Base-by-base conservation (phyloP, 2,329 filamentous ascomycete genomes). In the Alternaria sp. region DNA sequence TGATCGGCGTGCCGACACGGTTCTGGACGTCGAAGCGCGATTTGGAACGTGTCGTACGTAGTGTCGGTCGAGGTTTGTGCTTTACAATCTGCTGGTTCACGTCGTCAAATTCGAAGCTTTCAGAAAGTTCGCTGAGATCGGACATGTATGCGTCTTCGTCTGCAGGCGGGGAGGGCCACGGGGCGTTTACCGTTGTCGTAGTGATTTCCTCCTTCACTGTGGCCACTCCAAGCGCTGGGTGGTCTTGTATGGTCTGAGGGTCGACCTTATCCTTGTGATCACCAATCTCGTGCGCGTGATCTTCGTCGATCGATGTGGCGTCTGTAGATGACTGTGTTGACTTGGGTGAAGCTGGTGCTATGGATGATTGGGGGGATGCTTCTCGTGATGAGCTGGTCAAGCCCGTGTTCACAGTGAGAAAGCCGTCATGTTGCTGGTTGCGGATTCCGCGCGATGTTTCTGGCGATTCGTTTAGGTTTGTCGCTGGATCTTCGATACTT, bases 111-210 rank as follows among this genome's bases (percentile, higher is more conserved):
- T 77, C 77, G 56, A 69, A 65, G 58, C 65, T 75, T 46, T 73
- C 69, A 48, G 76, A 78, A 28, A 80, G 72, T 28, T 79, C 77
- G 65, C 76, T 78, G 54, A 80, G 71, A 31, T 78, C 76, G 41
- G 78, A 80, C 40, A 62, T 58, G 23, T 62, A 55, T 56, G 70
- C 73, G 55, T 74, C 70, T 49, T 75, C 70, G 57, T 72, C 69
- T 60, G 56, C 60, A 49, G 69, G 65, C 50, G 71, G 69, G 40
- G 68, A 68, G 44, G 65, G 60, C 68, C 68, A 72, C 60, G 65
- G 67, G 59, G 71, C 63, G 59, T 67, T 71, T 67, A 73, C 65
- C 62, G 65, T 72, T 54, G 67, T 68, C 51, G 63, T 69, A 34
- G 63, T 68, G 36, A 65, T 59, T 55, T 73, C 69, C 26, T 69